phyloP scores from a whole-genome alignment of 2,329 filamentous ascomycete genomes.

The Phoma herbarum region DNA sequence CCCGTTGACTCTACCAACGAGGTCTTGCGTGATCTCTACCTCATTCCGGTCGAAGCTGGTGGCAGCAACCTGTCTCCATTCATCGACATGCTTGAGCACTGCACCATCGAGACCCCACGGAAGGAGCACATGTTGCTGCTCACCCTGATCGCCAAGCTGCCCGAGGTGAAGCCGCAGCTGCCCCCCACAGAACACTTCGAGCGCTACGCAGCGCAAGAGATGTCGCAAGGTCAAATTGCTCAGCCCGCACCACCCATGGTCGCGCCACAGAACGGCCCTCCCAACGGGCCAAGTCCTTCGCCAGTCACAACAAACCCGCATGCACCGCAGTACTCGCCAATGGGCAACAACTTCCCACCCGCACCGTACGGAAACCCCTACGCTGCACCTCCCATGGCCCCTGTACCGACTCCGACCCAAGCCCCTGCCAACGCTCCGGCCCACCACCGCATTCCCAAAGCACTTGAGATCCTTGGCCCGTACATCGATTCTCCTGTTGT shows the following conservation, averaged over 20 bases:
- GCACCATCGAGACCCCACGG: constrained; percentile 75
- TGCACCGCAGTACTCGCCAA: constrained; percentile 47
- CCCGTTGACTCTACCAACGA: constrained; percentile 65
- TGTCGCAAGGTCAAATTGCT: constrained; percentile 24
- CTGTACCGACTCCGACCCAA: constrained; percentile 9
- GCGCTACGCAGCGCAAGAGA: constrained; percentile 29
- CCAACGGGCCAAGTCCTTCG: constrained; percentile 40
- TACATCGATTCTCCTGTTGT: constrained; percentile 55
- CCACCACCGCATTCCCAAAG: constrained; percentile 48
- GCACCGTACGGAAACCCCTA: constrained; percentile 37
- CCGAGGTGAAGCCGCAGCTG: constrained; percentile 45
- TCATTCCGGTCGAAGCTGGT: constrained; percentile 83
- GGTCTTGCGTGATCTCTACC: constrained; percentile 88
- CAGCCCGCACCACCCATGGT: constrained; percentile 31
- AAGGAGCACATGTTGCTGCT: constrained; percentile 81
- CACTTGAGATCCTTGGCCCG: constrained; percentile 54
- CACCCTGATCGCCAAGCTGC: constrained; percentile 75
- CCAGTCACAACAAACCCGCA: constrained; percentile 40
- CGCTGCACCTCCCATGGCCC: constrained; percentile 23
- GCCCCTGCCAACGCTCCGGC: constrained; percentile 26
- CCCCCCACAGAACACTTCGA: constrained; percentile 40
- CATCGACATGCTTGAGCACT: constrained; percentile 86
- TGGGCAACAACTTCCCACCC: constrained; percentile 37
- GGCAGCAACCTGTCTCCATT: constrained; percentile 78
- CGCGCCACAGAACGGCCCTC: constrained; percentile 24